Evolutionary conservation across 2,329 filamentous ascomycete genomes (phyloP), one percentile per base, ranked within the genome.

Genomic region (Pyricularia pennisetigena): DNA sequence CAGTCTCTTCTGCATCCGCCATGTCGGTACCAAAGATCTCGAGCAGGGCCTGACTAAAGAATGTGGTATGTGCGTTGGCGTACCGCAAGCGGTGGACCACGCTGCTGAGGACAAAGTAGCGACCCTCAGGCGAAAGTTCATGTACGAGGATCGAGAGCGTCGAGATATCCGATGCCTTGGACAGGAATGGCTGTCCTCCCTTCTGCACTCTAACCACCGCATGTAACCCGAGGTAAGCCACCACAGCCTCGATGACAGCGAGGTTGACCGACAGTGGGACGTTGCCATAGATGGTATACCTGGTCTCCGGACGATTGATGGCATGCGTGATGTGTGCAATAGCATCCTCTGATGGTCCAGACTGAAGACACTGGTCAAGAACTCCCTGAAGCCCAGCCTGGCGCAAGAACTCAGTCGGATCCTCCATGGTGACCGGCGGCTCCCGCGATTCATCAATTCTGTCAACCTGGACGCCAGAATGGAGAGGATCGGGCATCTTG

Each of bases 1-100:
- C 90, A 1, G 85, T 85, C 74, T 94, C 92, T 74, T 95, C 91
- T 20, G 90, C 88, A 72, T 90, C 89, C 76, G 79, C 84, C 74
- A 85, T 82, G 80, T 95, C 91, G 71, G 87, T 86, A 24, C 89
- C 92, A 78, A 97, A 98, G 57, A 97, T 83, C 73, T 96, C 88
- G 65, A 98, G 84, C 62, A 98, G 83, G 16, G 90, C 86, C 74
- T 93, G 92, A 75, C 89, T 94, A 80, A 97, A 99, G 80, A 95
- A 99, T 75, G 94, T 90, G 14, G 95, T 99, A 75, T 96, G 89
- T 65, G 89, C 88, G 75, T 93, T 97, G 12, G 94, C 93, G 77
- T 90, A 97, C 70, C 95, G 91, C 65, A 99, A 86, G 79, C 98
- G 94, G 78, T 98, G 97, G 69, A 92, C 86, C 75, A 99, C 92